These are phyloP conservation scores for Citrus inodora DNA, from an alignment of 345 rosid species.

Conservation along the genomic window DNA sequence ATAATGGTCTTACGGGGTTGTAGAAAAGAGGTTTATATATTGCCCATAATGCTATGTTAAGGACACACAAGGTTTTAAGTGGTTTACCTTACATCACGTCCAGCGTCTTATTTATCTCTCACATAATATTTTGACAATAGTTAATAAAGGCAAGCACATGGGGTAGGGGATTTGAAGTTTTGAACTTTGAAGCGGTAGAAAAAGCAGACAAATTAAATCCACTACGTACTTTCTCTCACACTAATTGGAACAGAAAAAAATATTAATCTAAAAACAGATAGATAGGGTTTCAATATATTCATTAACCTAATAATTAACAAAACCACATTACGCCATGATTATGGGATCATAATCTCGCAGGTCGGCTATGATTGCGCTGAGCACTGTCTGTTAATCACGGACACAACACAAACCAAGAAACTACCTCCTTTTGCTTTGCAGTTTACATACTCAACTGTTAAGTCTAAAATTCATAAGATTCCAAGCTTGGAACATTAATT, in stretches of 20 bases:
- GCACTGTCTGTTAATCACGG: constrained; percentile 46
- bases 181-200: not conserved
- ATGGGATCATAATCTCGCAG: constrained; percentile 58
- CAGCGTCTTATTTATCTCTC: not conserved
- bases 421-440: not conserved
- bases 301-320: constrained; percentile 10
- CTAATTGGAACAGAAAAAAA: not conserved
- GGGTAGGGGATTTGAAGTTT: constrained; percentile 8
- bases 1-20: constrained; percentile 5
- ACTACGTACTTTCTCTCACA: not conserved
- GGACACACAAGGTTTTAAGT: constrained; percentile 17
- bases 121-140: constrained; percentile 6
- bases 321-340: constrained; percentile 38
- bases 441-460: not conserved
- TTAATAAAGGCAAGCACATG: constrained; percentile 37
- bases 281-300: not conserved
- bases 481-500: constrained; percentile 40
- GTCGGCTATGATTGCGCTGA: constrained; percentile 73
- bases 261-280: not conserved
- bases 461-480: constrained; percentile 13
- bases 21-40: not conserved
- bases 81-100: constrained; percentile 21
- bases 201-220: constrained; percentile 24
- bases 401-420: constrained; percentile 51
- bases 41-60: constrained; percentile 11